A percentile compares a stretch with the other conserved stretches of the same genome.
Conservation (phyloP, 1,139 yeast species). For the Pichia kudriavzevii region DNA sequence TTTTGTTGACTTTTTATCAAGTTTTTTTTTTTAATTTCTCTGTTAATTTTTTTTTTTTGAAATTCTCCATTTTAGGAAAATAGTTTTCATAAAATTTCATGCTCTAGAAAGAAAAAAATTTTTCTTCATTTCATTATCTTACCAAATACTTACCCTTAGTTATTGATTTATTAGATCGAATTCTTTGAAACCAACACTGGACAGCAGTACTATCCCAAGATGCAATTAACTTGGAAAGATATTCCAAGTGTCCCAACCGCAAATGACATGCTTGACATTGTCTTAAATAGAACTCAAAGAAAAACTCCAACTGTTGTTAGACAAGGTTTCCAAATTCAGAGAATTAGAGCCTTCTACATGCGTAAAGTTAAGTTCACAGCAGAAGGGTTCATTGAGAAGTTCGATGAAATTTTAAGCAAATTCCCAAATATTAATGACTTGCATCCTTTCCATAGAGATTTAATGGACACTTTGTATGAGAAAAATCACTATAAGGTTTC, state of each 20-base stretch:
- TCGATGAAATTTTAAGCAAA: slow-evolving; percentile 73
- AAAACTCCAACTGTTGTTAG: slow-evolving; percentile 97
- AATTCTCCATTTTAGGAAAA: slow-evolving; percentile 1
- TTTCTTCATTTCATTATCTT: slow-evolving; percentile 2
- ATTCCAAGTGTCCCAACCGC: slow-evolving; percentile 91
- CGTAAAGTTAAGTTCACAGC: slow-evolving; percentile 93
- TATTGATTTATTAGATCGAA: slow-evolving; percentile 1
- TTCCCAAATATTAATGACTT: slow-evolving; percentile 96
- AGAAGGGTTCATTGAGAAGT: slow-evolving; percentile 91
- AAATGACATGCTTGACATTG: slow-evolving; percentile 91
- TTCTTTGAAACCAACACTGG: neutral
- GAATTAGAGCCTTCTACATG: slow-evolving; percentile 98
- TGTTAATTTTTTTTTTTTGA: slow-evolving; percentile 1
- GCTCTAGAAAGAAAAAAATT: slow-evolving; percentile 1
- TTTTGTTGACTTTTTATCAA: too few relatives aligned
- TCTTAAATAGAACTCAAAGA: slow-evolving; percentile 94
- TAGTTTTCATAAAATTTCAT: slow-evolving; percentile 1
- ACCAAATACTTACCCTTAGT: neutral
- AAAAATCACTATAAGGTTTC: slow-evolving; percentile 97
- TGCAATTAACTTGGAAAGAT: slow-evolving; percentile 98
- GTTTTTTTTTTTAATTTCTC: neutral
- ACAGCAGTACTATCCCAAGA: slow-evolving; percentile 26
- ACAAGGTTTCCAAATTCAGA: slow-evolving; percentile 91
- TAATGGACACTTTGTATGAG: slow-evolving; percentile 95
- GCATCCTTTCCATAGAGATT: slow-evolving; percentile 96